Conservation (phyloP, 495 filamentous ascomycete genomes). For the Parachaetomium inaequale region DNA sequence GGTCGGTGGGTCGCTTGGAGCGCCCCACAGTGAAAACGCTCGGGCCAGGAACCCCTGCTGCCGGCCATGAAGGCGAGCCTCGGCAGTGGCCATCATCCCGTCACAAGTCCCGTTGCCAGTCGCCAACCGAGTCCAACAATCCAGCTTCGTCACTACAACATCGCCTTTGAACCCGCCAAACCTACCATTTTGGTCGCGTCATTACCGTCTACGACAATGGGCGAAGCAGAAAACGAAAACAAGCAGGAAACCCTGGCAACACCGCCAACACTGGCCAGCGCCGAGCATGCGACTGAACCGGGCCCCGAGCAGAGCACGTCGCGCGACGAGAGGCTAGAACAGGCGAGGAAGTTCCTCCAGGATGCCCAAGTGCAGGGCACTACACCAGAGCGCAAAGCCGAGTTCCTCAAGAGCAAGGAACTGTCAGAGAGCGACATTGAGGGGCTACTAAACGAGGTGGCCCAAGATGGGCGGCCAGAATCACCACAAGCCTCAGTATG, state of each 20-base stretch:
- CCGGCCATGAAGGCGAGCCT: constrained; percentile 1
- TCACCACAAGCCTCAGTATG: constrained; percentile 20
- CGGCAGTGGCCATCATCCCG: neutral
- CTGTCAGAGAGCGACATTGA: constrained; percentile 65
- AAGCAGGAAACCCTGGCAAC: constrained; percentile 8
- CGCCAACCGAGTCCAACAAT: neutral
- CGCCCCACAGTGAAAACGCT: neutral
- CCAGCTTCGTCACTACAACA: neutral
- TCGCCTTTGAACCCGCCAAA: neutral
- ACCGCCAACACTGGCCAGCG: neutral
- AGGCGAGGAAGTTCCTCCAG: constrained; percentile 75
- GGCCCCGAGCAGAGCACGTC: constrained; percentile 10
- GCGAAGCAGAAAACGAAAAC: constrained; percentile 15
- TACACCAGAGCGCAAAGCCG: constrained; percentile 65
- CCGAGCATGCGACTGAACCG: constrained; percentile 2
- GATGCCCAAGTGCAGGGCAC: constrained; percentile 71
- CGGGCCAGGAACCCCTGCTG: neutral
- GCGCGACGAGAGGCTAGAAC: constrained; percentile 53
- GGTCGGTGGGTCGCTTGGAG: too few relatives aligned
- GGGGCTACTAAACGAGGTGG: constrained; percentile 52
- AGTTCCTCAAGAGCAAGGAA: constrained; percentile 79
- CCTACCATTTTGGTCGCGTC: too few relatives aligned
- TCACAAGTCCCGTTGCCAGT: constrained; percentile 7
- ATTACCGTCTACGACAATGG: neutral
- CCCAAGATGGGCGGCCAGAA: constrained; percentile 32